Conservation (phyloP, 2,329 filamentous ascomycete species). For the Pseudopyricularia javanii region DNA sequence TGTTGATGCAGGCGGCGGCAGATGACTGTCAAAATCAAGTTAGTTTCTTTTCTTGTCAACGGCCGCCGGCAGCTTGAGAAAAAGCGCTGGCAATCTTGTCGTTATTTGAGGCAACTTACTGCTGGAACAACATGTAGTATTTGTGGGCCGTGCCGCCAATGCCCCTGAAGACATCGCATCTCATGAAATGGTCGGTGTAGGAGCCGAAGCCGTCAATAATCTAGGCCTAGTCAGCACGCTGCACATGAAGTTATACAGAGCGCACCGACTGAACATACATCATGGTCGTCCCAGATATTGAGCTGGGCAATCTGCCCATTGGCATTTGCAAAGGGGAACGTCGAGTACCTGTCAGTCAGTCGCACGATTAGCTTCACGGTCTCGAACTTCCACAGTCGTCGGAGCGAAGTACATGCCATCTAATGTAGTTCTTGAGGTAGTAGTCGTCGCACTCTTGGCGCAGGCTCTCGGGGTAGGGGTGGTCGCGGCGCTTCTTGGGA, state of each 20-base stretch:
- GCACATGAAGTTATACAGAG: neutral
- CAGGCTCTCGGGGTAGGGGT: constrained; percentile 66
- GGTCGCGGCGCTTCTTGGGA: constrained; percentile 67
- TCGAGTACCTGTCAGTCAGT: constrained; percentile 41
- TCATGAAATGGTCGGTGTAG: constrained; percentile 90
- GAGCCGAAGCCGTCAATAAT: constrained; percentile 90
- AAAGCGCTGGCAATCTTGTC: no score
- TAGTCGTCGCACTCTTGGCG: constrained; percentile 78
- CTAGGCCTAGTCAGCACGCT: constrained; percentile 20
- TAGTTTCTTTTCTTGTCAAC: neutral
- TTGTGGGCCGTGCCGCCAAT: constrained; percentile 90
- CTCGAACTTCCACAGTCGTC: neutral
- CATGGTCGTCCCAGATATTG: constrained; percentile 97
- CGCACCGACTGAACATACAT: constrained; percentile 28
- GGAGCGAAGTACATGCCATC: constrained; percentile 40
- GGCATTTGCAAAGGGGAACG: constrained; percentile 71
- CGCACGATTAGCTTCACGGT: neutral
- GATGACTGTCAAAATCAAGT: constrained; percentile 30
- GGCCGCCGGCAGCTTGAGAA: no score
- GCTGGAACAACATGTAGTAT: constrained; percentile 97
- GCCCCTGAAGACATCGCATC: constrained; percentile 70
- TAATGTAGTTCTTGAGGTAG: constrained; percentile 81
- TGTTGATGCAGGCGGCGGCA: constrained; percentile 73
- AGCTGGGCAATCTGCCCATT: constrained; percentile 90
- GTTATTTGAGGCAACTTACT: constrained; percentile 21